Percentiles rank a stretch among this genome's conserved stretches.
These are phyloP conservation scores for Angophora floribunda DNA, from an alignment of 345 rosid genomes.

Conservation along the genomic window DNA sequence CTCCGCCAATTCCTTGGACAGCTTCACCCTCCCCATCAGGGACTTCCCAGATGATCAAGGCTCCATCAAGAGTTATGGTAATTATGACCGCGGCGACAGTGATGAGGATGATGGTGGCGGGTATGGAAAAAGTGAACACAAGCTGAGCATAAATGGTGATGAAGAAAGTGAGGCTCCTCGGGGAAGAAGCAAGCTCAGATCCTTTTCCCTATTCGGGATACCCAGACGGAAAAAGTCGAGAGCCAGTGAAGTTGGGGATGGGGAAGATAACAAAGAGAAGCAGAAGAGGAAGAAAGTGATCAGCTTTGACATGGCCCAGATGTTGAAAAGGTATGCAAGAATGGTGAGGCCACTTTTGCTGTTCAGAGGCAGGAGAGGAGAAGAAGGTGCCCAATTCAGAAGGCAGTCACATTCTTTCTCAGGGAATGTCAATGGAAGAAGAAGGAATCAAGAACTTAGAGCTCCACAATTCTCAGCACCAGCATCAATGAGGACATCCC, in stretches of 20 bases:
- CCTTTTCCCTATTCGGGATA: constrained; percentile 67
- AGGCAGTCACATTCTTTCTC: constrained; percentile 44
- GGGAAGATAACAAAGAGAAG: constrained; percentile 24
- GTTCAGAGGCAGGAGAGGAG: constrained; percentile 38
- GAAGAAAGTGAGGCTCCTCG: constrained; percentile 2
- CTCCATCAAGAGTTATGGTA: not conserved
- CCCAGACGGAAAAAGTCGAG: constrained; percentile 46
- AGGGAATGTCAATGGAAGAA: constrained; percentile 17
- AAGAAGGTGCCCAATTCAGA: constrained; percentile 7
- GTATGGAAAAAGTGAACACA: not conserved
- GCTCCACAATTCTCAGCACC: constrained; percentile 64
- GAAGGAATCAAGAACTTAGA: not conserved
- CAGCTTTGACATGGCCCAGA: constrained; percentile 51
- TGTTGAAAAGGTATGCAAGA: constrained; percentile 1
- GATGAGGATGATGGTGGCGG: not conserved
- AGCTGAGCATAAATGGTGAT: not conserved
- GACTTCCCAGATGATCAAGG: constrained; percentile 26
- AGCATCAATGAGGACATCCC: constrained; percentile 91
- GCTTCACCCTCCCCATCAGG: constrained; percentile 48
- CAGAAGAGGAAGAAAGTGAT: constrained; percentile 29
- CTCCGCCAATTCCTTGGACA: constrained; percentile 64
- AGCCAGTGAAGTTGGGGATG: constrained; percentile 4
- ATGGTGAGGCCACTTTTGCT: constrained; percentile 22
- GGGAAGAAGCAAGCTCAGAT: constrained; percentile 33
- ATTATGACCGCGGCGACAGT: not conserved